Evolutionary conservation across 139 green algal genomes (phyloP), one percentile per base, ranked within the genome.

Genomic region (Chlamydomonas sphaeroides): DNA sequence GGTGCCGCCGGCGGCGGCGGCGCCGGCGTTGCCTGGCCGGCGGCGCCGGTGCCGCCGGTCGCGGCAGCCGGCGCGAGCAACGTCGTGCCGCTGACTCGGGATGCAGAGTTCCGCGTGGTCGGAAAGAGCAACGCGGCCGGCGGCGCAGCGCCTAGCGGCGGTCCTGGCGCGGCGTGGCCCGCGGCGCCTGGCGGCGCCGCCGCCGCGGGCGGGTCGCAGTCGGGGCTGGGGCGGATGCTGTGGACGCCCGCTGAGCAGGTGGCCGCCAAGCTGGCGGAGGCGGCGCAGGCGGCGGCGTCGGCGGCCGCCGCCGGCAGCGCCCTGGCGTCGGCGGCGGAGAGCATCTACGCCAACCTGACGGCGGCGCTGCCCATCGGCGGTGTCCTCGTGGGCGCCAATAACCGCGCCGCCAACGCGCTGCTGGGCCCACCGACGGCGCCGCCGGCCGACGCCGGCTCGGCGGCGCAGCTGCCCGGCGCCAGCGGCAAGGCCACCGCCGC

Each of bases 231-330:
- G 35, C 65, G 48, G 3, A 61, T 59, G 38, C 53, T 49, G 38
- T 49, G 67, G 17, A 88, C 79, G 0, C 79, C 93, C 0, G 72
- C 88, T 5, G 91, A 95, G 33, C 41, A 90, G 4, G 91, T 96
- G 15, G 80, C 87, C 6, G 80, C 80, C 20, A 90, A 88, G 69
- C 79, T 96, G 57, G 67, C 85, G 5, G 89, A 92, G 35, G 93
- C 93, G 23, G 89, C 91, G 17, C n/a, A n/a, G n/a, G 68, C 76
- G 5, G 86, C 85, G 1, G 90, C 89, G 18, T 84, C 78, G 0
- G 49, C 85, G 0, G 86, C 80, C 0, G 84, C 84, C 0, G 84
- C 84, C 5, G 68, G 62, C n/a, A 53, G 65, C 62, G 80, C 88
- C 21, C 67, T 91, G 36, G 88, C 81, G 0, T 83, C 82, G 1